A percentile compares a stretch with the other conserved stretches of the same genome.
Conservation (phyloP, 1,139 yeast genomes). For the Candida sp. region DNA sequence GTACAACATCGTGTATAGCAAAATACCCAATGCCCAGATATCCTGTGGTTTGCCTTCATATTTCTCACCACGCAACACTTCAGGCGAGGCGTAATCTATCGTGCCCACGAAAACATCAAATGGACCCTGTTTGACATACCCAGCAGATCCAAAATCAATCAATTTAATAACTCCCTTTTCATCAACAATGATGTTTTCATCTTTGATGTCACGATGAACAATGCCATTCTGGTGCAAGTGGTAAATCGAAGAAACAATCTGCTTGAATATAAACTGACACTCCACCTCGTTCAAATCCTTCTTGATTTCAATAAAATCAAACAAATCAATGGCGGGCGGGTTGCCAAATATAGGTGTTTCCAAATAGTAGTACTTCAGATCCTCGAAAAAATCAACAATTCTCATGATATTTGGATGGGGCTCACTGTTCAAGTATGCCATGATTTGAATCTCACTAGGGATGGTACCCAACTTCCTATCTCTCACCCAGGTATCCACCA, state of each 20-base stretch:
- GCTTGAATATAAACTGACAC: slow-evolving; percentile 77
- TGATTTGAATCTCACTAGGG: slow-evolving; percentile 92
- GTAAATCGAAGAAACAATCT: slow-evolving; percentile 75
- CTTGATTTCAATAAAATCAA: slow-evolving; percentile 87
- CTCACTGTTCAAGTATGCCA: slow-evolving; percentile 74
- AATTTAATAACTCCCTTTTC: slow-evolving; percentile 75
- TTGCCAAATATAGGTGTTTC: slow-evolving; percentile 91
- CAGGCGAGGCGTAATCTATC: slow-evolving; percentile 97
- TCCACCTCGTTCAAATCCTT: slow-evolving; percentile 80
- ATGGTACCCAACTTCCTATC: slow-evolving; percentile 91
- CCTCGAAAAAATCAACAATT: slow-evolving; percentile 91
- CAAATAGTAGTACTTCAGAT: slow-evolving; percentile 82
- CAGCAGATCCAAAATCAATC: slow-evolving; percentile 96
- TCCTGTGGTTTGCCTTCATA: slow-evolving; percentile 96
- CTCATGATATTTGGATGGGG: slow-evolving; percentile 90
- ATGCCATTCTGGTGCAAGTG: slow-evolving; percentile 88
- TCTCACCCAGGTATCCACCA: slow-evolving; percentile 97
- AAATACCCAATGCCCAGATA: slow-evolving; percentile 94
- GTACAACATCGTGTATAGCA: slow-evolving; percentile 87
- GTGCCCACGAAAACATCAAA: slow-evolving; percentile 98
- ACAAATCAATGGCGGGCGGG: slow-evolving; percentile 90
- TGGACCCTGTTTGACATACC: slow-evolving; percentile 88
- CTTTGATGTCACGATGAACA: slow-evolving; percentile 94
- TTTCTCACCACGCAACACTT: slow-evolving; percentile 85
- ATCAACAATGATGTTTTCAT: slow-evolving; percentile 91